Evolutionary conservation across 345 rosid genomes (phyloP).

Genomic region (Eucalyptus fibrosa): DNA sequence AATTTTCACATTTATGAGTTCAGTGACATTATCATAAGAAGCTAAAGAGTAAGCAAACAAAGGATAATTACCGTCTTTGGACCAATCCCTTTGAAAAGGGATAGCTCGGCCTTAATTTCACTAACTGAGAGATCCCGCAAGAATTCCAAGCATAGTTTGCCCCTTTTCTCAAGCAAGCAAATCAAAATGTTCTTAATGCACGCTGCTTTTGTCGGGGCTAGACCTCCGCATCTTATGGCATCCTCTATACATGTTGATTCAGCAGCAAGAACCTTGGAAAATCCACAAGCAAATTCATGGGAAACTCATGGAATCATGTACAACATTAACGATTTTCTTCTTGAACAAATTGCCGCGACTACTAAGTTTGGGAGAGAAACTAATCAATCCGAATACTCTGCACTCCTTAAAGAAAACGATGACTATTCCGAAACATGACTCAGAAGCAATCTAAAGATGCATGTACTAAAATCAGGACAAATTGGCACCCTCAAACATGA

Average conservation of each 20-base stretch:
- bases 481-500: not conserved
- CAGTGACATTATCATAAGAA: not conserved
- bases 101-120: conserved; percentile 73
- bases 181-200: conserved; percentile 62
- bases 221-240: conserved; percentile 86
- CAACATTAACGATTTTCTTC: not conserved
- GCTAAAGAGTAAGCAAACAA: not conserved
- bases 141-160: conserved; percentile 73
- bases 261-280: conserved; percentile 57
- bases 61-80: conserved; percentile 58
- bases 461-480: not conserved
- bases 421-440: not conserved
- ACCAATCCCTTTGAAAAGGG: conserved; percentile 67
- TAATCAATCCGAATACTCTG: not conserved
- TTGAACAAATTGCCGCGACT: not conserved
- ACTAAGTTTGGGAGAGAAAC: not conserved
- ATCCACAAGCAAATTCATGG: not conserved
- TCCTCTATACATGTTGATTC: conserved; percentile 41
- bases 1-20: not conserved
- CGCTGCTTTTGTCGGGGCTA: conserved; percentile 71
- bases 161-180: conserved; percentile 45
- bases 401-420: not conserved
- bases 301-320: not conserved
- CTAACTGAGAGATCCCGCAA: conserved; percentile 43
- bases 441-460: not conserved